A percentile compares a stretch with the other conserved stretches of the same genome.
Conservation (phyloP, 768 basidiomycete genomes). For the Scleroderma citrinum region DNA sequence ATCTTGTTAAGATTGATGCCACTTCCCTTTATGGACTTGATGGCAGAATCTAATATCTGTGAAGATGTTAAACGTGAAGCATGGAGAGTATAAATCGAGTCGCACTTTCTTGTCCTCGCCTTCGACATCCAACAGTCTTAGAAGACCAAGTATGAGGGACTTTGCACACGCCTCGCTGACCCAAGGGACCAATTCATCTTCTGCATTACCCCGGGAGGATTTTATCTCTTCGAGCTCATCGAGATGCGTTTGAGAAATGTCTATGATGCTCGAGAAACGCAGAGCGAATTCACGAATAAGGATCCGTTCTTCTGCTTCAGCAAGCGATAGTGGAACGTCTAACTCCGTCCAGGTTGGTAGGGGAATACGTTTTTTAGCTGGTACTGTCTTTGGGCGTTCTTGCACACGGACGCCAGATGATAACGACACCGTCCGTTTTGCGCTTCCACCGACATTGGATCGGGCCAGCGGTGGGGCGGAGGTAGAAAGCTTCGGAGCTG, state of each 20-base stretch:
- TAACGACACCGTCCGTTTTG: slow-evolving; percentile 4
- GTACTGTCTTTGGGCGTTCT: slow-evolving; percentile 20
- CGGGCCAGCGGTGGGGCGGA: slow-evolving; percentile 3
- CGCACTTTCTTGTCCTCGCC: slow-evolving; percentile 33
- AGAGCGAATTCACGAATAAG: slow-evolving; percentile 70
- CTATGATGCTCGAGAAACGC: slow-evolving; percentile 52
- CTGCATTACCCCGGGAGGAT: slow-evolving; percentile 30
- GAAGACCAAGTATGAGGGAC: slow-evolving; percentile 54
- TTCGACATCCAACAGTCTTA: slow-evolving; percentile 45
- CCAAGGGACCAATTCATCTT: slow-evolving; percentile 42
- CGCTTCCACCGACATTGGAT: slow-evolving; percentile 3
- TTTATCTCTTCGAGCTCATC: slow-evolving; percentile 60
- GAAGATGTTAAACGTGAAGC: neutral
- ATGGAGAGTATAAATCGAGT: neutral
- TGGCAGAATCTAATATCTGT: slow-evolving; percentile 28
- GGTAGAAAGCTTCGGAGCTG: slow-evolving; percentile 6
- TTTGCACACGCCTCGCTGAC: slow-evolving; percentile 61
- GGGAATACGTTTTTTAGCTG: slow-evolving; percentile 36
- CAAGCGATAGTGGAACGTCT: slow-evolving; percentile 35
- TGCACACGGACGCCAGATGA: slow-evolving; percentile 6
- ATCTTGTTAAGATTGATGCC: slow-evolving; percentile 58
- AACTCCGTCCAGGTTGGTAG: slow-evolving; percentile 50
- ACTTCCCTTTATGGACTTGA: slow-evolving; percentile 46
- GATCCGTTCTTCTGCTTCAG: slow-evolving; percentile 55
- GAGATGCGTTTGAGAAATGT: slow-evolving; percentile 44